phyloP scores from a whole-genome alignment of 2,329 filamentous ascomycete genomes.

The Penicillium sp. region DNA sequence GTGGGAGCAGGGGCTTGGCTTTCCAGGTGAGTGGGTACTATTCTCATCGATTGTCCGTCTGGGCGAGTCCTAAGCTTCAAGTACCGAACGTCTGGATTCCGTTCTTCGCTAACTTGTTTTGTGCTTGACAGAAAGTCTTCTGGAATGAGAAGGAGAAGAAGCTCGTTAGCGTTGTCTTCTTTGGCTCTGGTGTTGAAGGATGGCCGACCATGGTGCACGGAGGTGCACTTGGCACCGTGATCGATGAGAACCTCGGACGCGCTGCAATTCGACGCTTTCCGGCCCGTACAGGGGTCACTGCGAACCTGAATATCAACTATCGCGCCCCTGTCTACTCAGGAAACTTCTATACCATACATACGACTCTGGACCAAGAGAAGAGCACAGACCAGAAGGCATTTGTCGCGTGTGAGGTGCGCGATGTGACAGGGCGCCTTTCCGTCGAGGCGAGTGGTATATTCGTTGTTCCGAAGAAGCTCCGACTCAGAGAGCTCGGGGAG shows the following conservation, averaged over 20 bases:
- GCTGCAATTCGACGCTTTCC: conserved; percentile 52
- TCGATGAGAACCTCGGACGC: conserved; percentile 65
- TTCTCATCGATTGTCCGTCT: conserved; percentile 5
- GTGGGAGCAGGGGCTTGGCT: conserved; percentile 38
- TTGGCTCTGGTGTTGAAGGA: conserved; percentile 60
- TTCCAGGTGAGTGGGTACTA: conserved; percentile 34
- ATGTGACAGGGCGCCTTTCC: conserved; percentile 50
- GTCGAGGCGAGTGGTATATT: conserved; percentile 57
- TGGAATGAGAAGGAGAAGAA: conserved; percentile 56
- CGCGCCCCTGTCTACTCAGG: conserved; percentile 55
- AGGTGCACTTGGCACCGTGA: conserved; percentile 61
- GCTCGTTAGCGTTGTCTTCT: conserved; percentile 59
- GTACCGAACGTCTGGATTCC: conserved; percentile 17
- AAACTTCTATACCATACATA: conserved; percentile 58
- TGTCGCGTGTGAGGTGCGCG: conserved; percentile 33
- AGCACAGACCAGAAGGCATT: conserved; percentile 39
- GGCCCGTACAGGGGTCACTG: conserved; percentile 51
- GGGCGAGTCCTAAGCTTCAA: not conserved
- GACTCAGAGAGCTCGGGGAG: conserved; percentile 39
- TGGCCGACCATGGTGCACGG: conserved; percentile 71
- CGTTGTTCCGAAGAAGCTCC: conserved; percentile 52
- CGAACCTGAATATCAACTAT: conserved; percentile 59
- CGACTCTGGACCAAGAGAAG: conserved; percentile 39
- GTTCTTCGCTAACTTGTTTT: conserved; percentile 15
- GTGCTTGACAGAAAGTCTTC: conserved; percentile 55